Conservation (phyloP, 108 stramenopile genomes). For the Schizochytrium sp. region DNA sequence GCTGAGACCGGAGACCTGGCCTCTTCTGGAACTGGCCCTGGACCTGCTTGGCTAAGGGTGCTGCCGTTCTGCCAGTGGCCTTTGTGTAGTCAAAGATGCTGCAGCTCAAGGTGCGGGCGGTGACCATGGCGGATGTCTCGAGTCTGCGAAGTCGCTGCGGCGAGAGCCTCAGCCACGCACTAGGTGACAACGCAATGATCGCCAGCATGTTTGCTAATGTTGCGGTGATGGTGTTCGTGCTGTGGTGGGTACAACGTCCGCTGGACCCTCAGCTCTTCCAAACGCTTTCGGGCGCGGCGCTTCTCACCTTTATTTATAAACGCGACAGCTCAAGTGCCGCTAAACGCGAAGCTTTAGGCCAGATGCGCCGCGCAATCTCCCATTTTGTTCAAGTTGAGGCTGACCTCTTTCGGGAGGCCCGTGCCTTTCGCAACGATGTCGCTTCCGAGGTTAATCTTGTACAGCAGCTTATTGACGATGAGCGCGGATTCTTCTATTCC, state of each 20-base stretch:
- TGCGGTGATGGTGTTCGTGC: background rate
- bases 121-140: too few relatives aligned
- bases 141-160: too few relatives aligned
- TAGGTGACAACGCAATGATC: too few relatives aligned
- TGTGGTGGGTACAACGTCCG: background rate
- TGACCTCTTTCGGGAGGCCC: background rate
- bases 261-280: background rate
- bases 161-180: too few relatives aligned
- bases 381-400: constrained; percentile 12
- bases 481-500: background rate
- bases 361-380: constrained; percentile 5
- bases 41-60: too few relatives aligned
- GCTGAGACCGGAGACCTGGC: too few relatives aligned
- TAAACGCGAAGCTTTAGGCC: constrained; percentile 2
- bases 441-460: background rate
- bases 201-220: background rate
- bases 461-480: constrained; percentile 49
- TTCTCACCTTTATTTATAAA: background rate
- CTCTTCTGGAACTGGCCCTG: too few relatives aligned
- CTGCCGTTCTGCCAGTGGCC: too few relatives aligned
- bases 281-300: background rate
- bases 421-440: background rate
- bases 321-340: background rate
- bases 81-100: too few relatives aligned
- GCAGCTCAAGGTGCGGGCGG: too few relatives aligned